Evolutionary conservation across 805 yeast genomes (phyloP).

Genomic region (Clavispora asparagi): DNA sequence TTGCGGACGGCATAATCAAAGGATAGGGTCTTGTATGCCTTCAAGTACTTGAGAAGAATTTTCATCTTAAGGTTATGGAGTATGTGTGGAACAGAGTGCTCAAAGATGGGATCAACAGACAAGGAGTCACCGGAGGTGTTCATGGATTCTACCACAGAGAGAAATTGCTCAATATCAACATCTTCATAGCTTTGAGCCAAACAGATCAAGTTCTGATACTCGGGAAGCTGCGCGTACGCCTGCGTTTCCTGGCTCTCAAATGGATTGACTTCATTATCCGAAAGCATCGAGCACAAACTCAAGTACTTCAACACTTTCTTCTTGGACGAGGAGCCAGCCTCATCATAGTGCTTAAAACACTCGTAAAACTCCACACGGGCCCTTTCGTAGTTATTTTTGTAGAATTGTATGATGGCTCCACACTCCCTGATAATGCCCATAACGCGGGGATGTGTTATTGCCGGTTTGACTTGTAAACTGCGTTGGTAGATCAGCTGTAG

Average conservation of each 20-base stretch:
- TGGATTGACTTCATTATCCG: constrained; percentile 64
- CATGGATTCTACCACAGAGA: constrained; percentile 14
- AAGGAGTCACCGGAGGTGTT: constrained; percentile 19
- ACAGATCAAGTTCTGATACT: constrained; percentile 17
- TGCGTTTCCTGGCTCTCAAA: constrained; percentile 70
- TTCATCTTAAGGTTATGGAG: constrained; percentile 27
- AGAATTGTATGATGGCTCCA: constrained; percentile 65
- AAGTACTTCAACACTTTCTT: constrained; percentile 55
- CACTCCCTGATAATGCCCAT: constrained; percentile 74
- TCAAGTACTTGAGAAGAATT: constrained; percentile 22
- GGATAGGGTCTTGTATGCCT: constrained; percentile 25
- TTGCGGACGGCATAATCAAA: constrained; percentile 22
- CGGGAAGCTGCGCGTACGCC: constrained; percentile 36
- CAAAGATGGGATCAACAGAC: constrained; percentile 25
- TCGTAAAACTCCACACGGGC: constrained; percentile 62
- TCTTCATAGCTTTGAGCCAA: constrained; percentile 29
- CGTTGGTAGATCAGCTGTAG: constrained; percentile 47
- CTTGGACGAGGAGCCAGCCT: constrained; percentile 43
- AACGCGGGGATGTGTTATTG: constrained; percentile 71
- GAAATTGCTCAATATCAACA: constrained; percentile 20
- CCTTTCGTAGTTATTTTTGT: constrained; percentile 50
- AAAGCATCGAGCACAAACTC: constrained; percentile 55
- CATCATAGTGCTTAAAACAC: constrained; percentile 40
- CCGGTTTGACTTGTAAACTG: constrained; percentile 41
- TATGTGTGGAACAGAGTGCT: constrained; percentile 21